phyloP scores from a whole-genome alignment of 2,329 filamentous ascomycete genomes.

The Colletotrichum agaves region DNA sequence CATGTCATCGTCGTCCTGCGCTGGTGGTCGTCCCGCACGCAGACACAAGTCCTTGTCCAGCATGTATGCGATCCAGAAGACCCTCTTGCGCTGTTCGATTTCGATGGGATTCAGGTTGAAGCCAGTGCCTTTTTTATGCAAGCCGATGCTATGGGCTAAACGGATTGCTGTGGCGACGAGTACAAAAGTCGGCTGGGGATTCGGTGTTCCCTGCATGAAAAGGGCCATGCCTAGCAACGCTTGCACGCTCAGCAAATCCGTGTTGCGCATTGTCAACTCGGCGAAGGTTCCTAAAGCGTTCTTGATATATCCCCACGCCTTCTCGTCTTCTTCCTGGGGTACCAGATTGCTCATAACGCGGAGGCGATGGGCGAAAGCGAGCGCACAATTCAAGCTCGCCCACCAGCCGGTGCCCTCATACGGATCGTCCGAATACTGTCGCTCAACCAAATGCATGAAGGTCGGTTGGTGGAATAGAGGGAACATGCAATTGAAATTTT shows the following conservation, averaged over 20 bases:
- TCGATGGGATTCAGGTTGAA: conserved; percentile 95
- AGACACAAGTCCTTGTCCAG: conserved; percentile 72
- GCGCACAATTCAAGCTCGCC: conserved; percentile 92
- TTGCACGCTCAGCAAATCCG: conserved; percentile 93
- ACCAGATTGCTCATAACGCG: conserved; percentile 96
- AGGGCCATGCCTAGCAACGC: conserved; percentile 92
- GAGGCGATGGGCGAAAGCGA: conserved; percentile 93
- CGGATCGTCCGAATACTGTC: conserved; percentile 91
- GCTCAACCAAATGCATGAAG: conserved; percentile 96
- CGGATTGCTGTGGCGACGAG: conserved; percentile 91
- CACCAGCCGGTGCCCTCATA: conserved; percentile 98
- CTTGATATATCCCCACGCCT: conserved; percentile 95
- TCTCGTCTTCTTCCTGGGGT: conserved; percentile 89
- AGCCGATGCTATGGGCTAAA: conserved; percentile 90
- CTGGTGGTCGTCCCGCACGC: conserved; percentile 67
- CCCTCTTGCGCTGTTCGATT: conserved; percentile 83
- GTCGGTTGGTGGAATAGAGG: conserved; percentile 97
- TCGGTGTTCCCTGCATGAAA: conserved; percentile 95
- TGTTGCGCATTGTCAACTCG: conserved; percentile 95
- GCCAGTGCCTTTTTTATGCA: conserved; percentile 91
- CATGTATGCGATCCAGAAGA: conserved; percentile 75
- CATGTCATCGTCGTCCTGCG: conserved; percentile 79
- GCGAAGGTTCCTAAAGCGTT: conserved; percentile 95
- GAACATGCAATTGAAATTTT: conserved; percentile 99
- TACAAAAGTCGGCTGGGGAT: conserved; percentile 93